Conservation (phyloP, 352 stramenopile genomes). For the Phytophthora palmivora region DNA sequence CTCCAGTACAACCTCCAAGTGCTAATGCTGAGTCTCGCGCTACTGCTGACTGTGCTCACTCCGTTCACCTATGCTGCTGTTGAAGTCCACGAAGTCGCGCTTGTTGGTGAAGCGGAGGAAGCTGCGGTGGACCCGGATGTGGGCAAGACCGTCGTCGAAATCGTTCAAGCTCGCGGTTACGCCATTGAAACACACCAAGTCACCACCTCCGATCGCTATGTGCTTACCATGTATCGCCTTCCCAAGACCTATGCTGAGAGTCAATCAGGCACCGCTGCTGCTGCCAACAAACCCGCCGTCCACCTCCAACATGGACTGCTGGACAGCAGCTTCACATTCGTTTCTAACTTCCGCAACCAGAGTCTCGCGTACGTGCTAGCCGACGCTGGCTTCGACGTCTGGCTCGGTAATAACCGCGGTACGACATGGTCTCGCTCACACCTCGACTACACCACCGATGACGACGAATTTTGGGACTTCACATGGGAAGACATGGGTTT, state of each 20-base stretch:
- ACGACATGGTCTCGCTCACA: slow-evolving; percentile 55
- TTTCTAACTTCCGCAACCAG: slow-evolving; percentile 61
- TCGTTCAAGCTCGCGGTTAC: slow-evolving; percentile 52
- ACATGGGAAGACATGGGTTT: slow-evolving; percentile 62
- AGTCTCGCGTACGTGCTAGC: slow-evolving; percentile 60
- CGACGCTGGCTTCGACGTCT: slow-evolving; percentile 65
- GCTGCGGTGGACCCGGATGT: slow-evolving; percentile 14
- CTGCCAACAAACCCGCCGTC: slow-evolving; percentile 52
- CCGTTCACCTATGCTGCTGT: slow-evolving; percentile 1
- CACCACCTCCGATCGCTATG: slow-evolving; percentile 18
- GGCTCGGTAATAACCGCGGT: slow-evolving; percentile 70
- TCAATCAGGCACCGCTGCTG: slow-evolving; percentile 9
- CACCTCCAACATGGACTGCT: slow-evolving; percentile 63
- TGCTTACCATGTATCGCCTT: slow-evolving; percentile 20
- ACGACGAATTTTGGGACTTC: slow-evolving; percentile 63
- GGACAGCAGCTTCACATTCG: slow-evolving; percentile 65
- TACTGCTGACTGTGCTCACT: slow-evolving; percentile 4
- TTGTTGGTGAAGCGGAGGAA: slow-evolving; percentile 4
- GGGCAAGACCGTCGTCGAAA: slow-evolving; percentile 33
- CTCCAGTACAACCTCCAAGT: not conserved
- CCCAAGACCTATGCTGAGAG: slow-evolving; percentile 16
- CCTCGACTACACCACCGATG: slow-evolving; percentile 39
- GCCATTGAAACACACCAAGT: slow-evolving; percentile 20
- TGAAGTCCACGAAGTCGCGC: slow-evolving; percentile 8
- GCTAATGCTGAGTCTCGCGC: slow-evolving; percentile 2